These are phyloP conservation scores for Paramecium caudatum DNA, from an alignment of 73 alveolate species.

Conservation along the genomic window DNA sequence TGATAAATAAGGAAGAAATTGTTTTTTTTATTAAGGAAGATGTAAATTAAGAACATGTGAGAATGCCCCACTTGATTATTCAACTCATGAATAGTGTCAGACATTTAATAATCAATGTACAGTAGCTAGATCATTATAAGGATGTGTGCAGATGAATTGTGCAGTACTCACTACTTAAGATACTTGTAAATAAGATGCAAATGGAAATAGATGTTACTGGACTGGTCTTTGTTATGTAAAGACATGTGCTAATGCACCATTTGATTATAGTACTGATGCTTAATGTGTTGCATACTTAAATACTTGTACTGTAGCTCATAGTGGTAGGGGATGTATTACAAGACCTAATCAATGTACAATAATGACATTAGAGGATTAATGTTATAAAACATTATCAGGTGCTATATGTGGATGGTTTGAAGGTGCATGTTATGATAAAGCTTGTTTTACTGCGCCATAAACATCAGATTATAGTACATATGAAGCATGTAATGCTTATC, in stretches of 20 bases:
- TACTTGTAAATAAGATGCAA: conserved; percentile 37
- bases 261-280: conserved; percentile 14
- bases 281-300: not conserved
- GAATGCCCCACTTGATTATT: conserved; percentile 37
- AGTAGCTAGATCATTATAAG: not conserved
- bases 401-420: conserved; percentile 37
- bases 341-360: not conserved
- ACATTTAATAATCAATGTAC: conserved; percentile 6
- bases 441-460: conserved; percentile 58
- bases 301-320: not conserved
- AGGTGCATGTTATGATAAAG: conserved; percentile 53
- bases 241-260: conserved; percentile 59
- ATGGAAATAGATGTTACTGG: conserved; percentile 57
- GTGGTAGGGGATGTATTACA: conserved; percentile 44
- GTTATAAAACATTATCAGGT: not conserved
- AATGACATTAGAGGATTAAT: not conserved
- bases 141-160: conserved; percentile 38
- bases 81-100: conserved; percentile 25
- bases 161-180: not conserved
- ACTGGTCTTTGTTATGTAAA: conserved; percentile 26
- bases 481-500: conserved; percentile 16
- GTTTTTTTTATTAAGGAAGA: not conserved
- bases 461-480: conserved; percentile 28
- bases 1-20: conserved; percentile 46
- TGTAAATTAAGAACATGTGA: conserved; percentile 10